phyloP scores from a whole-genome alignment of 2,329 filamentous ascomycete species.

The Colletotrichum magnum region DNA sequence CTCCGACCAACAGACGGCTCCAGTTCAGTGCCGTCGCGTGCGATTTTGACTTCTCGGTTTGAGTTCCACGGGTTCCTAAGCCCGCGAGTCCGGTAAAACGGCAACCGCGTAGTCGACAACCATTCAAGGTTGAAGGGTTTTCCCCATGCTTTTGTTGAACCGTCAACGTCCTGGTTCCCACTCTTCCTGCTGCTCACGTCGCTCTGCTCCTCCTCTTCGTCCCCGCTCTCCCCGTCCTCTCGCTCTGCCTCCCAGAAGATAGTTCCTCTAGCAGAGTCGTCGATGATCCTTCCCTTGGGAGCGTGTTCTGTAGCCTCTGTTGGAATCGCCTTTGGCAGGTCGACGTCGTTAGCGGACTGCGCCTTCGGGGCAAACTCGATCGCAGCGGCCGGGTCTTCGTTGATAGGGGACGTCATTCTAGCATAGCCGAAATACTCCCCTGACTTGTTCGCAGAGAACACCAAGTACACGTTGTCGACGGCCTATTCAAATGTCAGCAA shows the following conservation, averaged over 20 bases:
- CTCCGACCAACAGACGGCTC: constrained; percentile 85
- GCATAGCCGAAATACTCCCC: constrained; percentile 98
- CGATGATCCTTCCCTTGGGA: constrained; percentile 88
- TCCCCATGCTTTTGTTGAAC: constrained; percentile 79
- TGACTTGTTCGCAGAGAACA: constrained; percentile 98
- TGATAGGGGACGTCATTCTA: constrained; percentile 88
- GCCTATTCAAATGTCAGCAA: constrained; percentile 61
- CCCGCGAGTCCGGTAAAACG: constrained; percentile 90
- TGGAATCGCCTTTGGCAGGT: constrained; percentile 83
- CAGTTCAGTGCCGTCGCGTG: constrained; percentile 92
- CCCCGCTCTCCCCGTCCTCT: constrained; percentile 63
- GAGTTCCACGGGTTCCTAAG: constrained; percentile 95
- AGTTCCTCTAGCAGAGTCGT: constrained; percentile 92
- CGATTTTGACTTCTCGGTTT: constrained; percentile 96
- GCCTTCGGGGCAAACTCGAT: constrained; percentile 78
- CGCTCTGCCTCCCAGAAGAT: constrained; percentile 94
- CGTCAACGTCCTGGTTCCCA: constrained; percentile 57
- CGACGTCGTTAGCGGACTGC: constrained; percentile 70
- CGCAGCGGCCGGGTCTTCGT: constrained; percentile 79
- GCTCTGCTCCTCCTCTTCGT: constrained; percentile 61
- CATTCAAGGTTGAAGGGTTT: constrained; percentile 94
- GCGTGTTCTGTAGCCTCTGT: constrained; percentile 84
- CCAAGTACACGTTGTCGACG: constrained; percentile 87
- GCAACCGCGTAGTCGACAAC: constrained; percentile 85
- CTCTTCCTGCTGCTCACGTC: constrained; percentile 47